Evolutionary conservation across 2,329 filamentous ascomycete species (phyloP).

Genomic region (Neopestalotiopsis rosae): DNA sequence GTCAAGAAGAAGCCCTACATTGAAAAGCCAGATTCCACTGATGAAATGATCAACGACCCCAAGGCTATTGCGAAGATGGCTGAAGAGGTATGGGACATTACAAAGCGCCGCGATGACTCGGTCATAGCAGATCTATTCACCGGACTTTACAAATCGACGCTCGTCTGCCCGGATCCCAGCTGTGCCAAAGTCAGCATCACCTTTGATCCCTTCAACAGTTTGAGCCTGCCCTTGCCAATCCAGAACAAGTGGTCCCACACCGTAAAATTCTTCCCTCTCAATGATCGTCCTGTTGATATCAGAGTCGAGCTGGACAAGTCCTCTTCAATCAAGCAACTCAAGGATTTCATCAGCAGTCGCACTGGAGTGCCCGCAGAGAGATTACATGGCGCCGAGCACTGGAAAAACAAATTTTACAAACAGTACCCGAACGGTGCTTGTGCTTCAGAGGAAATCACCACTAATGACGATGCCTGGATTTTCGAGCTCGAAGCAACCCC

Average conservation of each 20-base stretch:
- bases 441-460: conserved; percentile 74
- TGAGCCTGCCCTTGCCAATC: conserved; percentile 89
- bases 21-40: conserved; percentile 96
- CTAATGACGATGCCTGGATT: conserved; percentile 70
- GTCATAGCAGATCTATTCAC: conserved; percentile 95
- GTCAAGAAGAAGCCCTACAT: conserved; percentile 97
- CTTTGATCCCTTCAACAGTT: conserved; percentile 95
- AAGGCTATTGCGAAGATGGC: conserved; percentile 84
- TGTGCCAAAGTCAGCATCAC: conserved; percentile 98
- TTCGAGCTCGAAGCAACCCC: conserved; percentile 80
- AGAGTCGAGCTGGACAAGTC: conserved; percentile 83
- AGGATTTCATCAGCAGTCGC: conserved; percentile 71
- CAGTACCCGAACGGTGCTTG: conserved; percentile 73
- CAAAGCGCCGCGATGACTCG: conserved; percentile 90
- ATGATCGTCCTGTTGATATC: conserved; percentile 72
- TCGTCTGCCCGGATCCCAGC: conserved; percentile 75
- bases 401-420: conserved; percentile 84
- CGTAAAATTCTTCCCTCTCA: conserved; percentile 79
- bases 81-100: conserved; percentile 88
- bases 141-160: conserved; percentile 97
- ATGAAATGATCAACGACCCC: conserved; percentile 88
- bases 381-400: conserved; percentile 83
- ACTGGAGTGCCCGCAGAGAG: conserved; percentile 68
- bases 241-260: conserved; percentile 80
- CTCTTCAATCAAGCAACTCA: conserved; percentile 70